Evolutionary conservation across 306 rosid genomes (phyloP), one percentile per base, ranked within the genome.

Genomic region (Inga oerstediana): DNA sequence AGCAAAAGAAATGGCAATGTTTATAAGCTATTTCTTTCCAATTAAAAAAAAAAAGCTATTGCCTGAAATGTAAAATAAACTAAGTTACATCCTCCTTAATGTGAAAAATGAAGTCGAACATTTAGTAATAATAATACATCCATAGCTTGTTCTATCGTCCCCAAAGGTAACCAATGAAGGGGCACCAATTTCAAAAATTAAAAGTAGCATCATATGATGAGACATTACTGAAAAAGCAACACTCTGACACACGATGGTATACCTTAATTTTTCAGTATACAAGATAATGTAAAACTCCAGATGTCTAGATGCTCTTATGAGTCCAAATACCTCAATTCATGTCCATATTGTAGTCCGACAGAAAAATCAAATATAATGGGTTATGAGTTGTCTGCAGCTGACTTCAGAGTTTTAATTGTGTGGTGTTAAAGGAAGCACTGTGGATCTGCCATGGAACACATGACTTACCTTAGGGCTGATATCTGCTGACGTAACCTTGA

Each of bases 401-500:
- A 80, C 71, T 51, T 72, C 37, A 72, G 37, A 12, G 35, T 56
- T 44, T 62, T 30, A 72, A 72, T 58, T 58, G 70, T 72, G 22
- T 72, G 64, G 37, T 46, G 65, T 54, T 45, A 65, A 84, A 64
- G 7, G 22, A 56, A 61, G 15, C 44, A 30, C 12, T 5, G 20
- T 81, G 35, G 14, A 82, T 81, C 61, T 52, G 11, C 46, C 72
- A 32, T 83, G 62, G 12, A 74, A 73, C 77, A 74, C 79, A 82
- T 19, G 51, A 69, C 51, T 0, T 76, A 96, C 99, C 97, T 91
- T 91, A 41, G 97, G 94, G 87, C 93, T 92, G 80, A 80, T 85
- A 51, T 96, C 99, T 27, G 30, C 30, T 27, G 30, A 27, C 30
- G 30, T 27, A 79, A 96, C 97, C 88, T 96, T 90, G 90, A 96